Conservation (phyloP, 2,329 filamentous ascomycete species). For the Didymella sp. region DNA sequence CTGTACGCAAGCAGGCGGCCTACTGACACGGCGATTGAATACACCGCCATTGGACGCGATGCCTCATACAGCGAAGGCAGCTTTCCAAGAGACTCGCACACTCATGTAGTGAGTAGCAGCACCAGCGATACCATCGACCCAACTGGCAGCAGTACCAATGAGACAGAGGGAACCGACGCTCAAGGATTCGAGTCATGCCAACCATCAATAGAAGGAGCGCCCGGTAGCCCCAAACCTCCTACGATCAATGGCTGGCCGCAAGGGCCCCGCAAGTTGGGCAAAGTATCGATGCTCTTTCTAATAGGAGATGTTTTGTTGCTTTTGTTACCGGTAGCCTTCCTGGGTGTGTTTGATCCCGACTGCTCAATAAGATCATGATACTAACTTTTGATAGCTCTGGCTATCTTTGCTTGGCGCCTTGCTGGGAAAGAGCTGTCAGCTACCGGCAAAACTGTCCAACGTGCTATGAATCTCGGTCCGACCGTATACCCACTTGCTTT, state of each 20-base stretch:
- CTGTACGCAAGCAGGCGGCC: neutral
- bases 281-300: neutral
- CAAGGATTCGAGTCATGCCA: neutral
- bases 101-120: too few relatives aligned
- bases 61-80: too few relatives aligned
- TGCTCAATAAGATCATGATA: too few relatives aligned
- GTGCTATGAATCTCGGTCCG: constrained; percentile 12
- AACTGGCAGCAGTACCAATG: neutral
- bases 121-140: neutral
- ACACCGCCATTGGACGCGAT: neutral
- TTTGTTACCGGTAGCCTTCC: constrained; percentile 10
- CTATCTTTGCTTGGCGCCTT: neutral
- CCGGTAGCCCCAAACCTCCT: neutral
- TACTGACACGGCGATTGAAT: neutral
- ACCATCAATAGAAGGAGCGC: neutral
- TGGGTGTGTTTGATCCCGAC: neutral
- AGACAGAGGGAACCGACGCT: neutral
- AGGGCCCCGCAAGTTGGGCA: neutral
- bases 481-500: constrained; percentile 16
- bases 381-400: neutral
- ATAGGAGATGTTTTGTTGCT: constrained; percentile 5
- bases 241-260: neutral
- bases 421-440: constrained; percentile 1
- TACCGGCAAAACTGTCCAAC: constrained; percentile 2
- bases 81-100: neutral